phyloP scores from a whole-genome alignment of 2,329 filamentous ascomycete species.

The Trichoderma sp. region DNA sequence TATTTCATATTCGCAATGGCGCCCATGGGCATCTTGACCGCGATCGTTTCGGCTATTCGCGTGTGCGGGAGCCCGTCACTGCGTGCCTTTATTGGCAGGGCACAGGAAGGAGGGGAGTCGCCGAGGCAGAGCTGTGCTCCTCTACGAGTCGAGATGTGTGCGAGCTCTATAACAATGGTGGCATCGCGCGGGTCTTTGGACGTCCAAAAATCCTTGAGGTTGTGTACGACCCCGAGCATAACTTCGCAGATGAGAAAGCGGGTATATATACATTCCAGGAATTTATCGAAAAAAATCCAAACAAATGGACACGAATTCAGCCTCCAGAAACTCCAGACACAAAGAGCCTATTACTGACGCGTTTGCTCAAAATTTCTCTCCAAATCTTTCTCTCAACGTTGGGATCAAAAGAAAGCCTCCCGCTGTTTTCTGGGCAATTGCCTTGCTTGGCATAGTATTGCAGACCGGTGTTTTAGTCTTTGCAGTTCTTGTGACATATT shows the following conservation, averaged over 20 bases:
- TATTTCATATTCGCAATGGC: background rate
- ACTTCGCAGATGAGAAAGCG: background rate
- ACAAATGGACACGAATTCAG: background rate
- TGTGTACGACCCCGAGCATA: background rate
- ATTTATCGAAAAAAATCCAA: background rate
- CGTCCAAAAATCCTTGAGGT: background rate
- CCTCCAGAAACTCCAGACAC: accelerated
- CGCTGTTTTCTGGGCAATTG: background rate
- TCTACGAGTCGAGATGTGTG: slow-evolving; percentile 1
- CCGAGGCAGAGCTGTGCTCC: slow-evolving; percentile 2
- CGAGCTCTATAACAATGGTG: background rate
- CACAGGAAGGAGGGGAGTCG: background rate
- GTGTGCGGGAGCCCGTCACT: background rate
- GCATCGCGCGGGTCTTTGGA: background rate
- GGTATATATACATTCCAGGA: background rate
- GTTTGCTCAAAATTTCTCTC: background rate
- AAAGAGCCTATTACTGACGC: too few species aligned
- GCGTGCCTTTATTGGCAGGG: background rate
- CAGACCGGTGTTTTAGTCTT: background rate
- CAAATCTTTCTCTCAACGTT: background rate
- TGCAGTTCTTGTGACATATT: background rate
- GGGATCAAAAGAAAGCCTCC: background rate
- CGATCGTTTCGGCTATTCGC: background rate
- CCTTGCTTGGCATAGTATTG: background rate
- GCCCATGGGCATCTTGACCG: background rate